Evolutionary conservation across 371 early-diverging fungal species (phyloP).

Genomic region (Zychaea mexicana): DNA sequence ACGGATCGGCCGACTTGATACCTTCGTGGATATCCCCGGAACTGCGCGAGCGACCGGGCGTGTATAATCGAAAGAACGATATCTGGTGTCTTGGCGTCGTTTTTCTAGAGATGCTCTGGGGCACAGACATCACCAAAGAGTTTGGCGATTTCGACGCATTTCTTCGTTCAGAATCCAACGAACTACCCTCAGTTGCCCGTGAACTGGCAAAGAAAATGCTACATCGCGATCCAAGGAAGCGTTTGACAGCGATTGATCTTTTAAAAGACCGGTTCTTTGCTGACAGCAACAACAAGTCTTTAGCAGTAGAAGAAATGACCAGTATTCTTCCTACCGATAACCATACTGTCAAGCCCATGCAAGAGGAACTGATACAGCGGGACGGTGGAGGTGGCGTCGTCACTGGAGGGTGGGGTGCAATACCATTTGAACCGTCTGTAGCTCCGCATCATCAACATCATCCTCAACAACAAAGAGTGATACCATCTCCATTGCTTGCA

Average conservation of each 20-base stretch:
- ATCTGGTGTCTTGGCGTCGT: constrained; percentile 78
- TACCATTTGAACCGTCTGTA: constrained; percentile 9
- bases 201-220: constrained; percentile 60
- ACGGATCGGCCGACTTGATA: constrained; percentile 19
- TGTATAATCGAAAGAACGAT: constrained; percentile 72
- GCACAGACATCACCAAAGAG: constrained; percentile 56
- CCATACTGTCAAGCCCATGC: background rate
- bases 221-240: constrained; percentile 61
- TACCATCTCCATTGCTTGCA: background rate
- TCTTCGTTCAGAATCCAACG: constrained; percentile 44
- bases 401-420: background rate
- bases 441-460: constrained; percentile 4
- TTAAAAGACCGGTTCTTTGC: constrained; percentile 68
- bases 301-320: background rate
- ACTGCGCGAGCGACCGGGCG: constrained; percentile 54
- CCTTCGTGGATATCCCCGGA: constrained; percentile 62
- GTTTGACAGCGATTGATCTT: constrained; percentile 70
- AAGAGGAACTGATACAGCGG: background rate
- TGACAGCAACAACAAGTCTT: background rate
- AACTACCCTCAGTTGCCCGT: constrained; percentile 51
- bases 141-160: constrained; percentile 61
- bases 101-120: constrained; percentile 76
- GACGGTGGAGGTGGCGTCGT: background rate
- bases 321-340: background rate
- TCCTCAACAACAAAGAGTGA: background rate